Evolutionary conservation across 306 rosid species (phyloP), one percentile per base, ranked within the genome.

Genomic region (barrel medic (Medicago truncatula)): DNA sequence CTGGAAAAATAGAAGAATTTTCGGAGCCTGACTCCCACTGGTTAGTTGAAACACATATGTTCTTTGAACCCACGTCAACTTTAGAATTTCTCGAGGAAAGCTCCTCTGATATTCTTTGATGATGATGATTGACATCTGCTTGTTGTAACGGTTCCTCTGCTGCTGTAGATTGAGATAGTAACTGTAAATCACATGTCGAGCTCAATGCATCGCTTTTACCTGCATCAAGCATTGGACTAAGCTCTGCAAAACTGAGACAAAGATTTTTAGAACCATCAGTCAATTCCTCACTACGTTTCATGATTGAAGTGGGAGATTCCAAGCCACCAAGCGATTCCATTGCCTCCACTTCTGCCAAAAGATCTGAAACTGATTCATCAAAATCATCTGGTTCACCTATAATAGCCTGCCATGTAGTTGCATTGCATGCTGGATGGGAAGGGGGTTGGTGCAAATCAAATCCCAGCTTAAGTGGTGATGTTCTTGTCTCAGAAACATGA

Each of bases 321-420:
- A 96, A 80, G 68, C 91, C 90, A 65, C 87, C 88, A 47, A 90
- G 87, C 71, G 97, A 83, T 79, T 89, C 99, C 99, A 96, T 92
- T 34, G 99, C 99, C 81, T 96, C 98, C 23, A 92, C 97, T 85
- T 96, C 99, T 13, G 99, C 99, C 87, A 96, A 83, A 75, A 96
- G 88, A 86, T 96, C 99, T 28, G 99, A 96, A 75, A 96, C 96
- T 40, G 99, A 90, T 73, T 92, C 96, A 70, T 88, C 97, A 73
- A 95, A 95, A 54, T 90, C 99, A 80, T 86, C 78, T 44, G 91
- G 83, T 39, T 86, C 97, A 6, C 84, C 85, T 21, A 85, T 85
- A 54, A 94, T 83, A 79, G 86, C 91, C 76, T 77, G 92, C 98
- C 97, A 95, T 69, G 87, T 73, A 64, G 96, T 78, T 23, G 86